phyloP scores from a whole-genome alignment of 371 early-diverging fungal species.

The Lichtheimia corymbifera region DNA sequence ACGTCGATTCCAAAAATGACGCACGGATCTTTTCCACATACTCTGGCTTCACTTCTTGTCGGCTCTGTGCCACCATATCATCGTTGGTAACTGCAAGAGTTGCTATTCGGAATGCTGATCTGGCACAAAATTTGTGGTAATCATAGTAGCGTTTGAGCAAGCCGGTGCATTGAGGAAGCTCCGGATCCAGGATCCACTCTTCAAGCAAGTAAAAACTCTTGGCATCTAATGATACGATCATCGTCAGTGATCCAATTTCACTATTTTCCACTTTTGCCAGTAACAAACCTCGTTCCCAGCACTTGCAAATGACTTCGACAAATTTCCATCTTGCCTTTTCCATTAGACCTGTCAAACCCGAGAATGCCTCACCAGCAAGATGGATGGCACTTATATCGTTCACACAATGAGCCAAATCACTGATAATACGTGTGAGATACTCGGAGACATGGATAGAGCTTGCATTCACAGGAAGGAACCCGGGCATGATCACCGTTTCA shows the following conservation, averaged over 20 bases:
- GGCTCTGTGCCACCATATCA: conserved; percentile 22
- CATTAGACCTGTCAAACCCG: conserved; percentile 55
- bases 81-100: conserved; percentile 53
- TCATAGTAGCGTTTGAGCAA: conserved; percentile 69
- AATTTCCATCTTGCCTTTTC: conserved; percentile 58
- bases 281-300: conserved; percentile 58
- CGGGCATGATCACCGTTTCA: conserved; percentile 30
- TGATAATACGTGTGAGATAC: conserved; percentile 56
- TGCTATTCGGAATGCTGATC: conserved; percentile 63
- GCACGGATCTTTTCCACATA: conserved; percentile 60
- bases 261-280: neutral
- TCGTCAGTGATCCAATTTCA: neutral
- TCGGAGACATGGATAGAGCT: conserved; percentile 60
- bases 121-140: conserved; percentile 71
- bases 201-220: conserved; percentile 78
- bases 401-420: conserved; percentile 58
- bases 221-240: conserved; percentile 64
- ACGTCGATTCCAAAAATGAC: conserved; percentile 65
- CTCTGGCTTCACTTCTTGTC: conserved; percentile 25
- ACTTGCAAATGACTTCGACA: conserved; percentile 53
- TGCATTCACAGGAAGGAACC: conserved; percentile 48
- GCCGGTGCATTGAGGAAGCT: conserved; percentile 66
- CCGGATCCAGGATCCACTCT: conserved; percentile 83
- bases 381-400: conserved; percentile 60
- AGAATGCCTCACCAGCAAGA: conserved; percentile 57